Evolutionary conservation across 768 basidiomycete genomes (phyloP), one percentile per base, ranked within the genome.

Genomic region (Lactifluus hygrophoroides): DNA sequence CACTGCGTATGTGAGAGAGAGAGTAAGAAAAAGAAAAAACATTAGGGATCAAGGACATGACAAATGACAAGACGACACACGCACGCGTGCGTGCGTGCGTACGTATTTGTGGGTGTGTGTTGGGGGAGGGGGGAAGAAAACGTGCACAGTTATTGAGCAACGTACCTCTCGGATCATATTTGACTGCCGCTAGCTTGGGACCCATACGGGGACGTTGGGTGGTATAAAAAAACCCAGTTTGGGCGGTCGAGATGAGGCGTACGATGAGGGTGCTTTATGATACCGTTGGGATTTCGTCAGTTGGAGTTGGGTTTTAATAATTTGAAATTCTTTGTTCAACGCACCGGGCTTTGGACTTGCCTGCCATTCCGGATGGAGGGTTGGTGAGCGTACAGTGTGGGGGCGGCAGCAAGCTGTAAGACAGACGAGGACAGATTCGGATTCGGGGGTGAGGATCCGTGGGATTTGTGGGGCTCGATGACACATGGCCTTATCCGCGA

Each of bases 181-280:
- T 95, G 65, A 94, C 86, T n/a, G 89, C 85, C 8, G 89, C 84
- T 50, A 95, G 73, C 70, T 80, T 87, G n/a, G 89, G 83, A 2
- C 84, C 86, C 66, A 80, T 71, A 11, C 93, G 80, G 42, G 85
- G 73, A 21, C 93, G 80, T 61, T 85, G 80, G 2, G 88, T 88
- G 21, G 90, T 90, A 73, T 94, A 95, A 71, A 94, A 94, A 74
- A 80, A 92, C 11, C 93, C 92, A 1, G 92, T 94, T 71, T 90
- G 86, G 0, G 93, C 93, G 0, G 91, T 91, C 14, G 93, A 94
- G 58, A 94, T 84, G 64, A 95, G 78, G 48, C 90, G 88, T 52
- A 94, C 84, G 55, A 95, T 85, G 54, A 94, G 70, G 2, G 89
- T 91, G 69, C 92, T 46, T 23, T 14, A 30, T 30, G 23, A 5